Base-by-base conservation (phyloP, 352 stramenopile genomes). In the Pythium chondricola region DNA sequence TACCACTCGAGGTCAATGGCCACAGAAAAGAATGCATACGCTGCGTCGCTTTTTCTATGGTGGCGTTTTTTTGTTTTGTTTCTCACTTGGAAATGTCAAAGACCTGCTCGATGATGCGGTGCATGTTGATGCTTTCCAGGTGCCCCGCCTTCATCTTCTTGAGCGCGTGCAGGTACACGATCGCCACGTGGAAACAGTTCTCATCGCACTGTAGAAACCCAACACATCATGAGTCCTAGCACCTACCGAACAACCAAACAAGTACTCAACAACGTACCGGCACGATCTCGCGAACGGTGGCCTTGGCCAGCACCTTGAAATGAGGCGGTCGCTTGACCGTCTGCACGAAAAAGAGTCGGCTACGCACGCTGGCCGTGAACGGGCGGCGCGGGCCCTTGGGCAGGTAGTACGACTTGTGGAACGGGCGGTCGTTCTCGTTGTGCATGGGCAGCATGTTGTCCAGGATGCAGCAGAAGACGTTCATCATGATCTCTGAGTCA, bases 81-180 rank as follows among this genome's bases (percentile, higher is more conserved):
- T n/a, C n/a, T 78, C 81, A 92, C 66, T 89, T 89, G 51, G 72
- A 72, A 48, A 92, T 80, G 51, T 91, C 77, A 42, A 93, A 90
- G 46, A 90, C 75, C 61, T 83, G 65, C 26, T 91, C 82, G 58
- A 91, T 80, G 52, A 93, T 84, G 49, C 71, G 71, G 47, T 90
- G 82, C 26, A 93, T 66, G 56, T 93, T 93, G 58, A 93, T 93
- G 58, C 79, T 91, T 48, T 90, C 79, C 44, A 93, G 58, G 53
- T 93, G 85, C 43, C 82, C 79, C 46, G 82, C 81, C 56, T 93
- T 93, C 56, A 85, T 80, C 51, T 89, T 86, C 56, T 91, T 91
- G 24, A 93, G 68, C 4, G 79, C 74, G 48, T 91, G 76, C 25
- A 93, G 63, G 66, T 85, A 93, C 24, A 93, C 77, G 18, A 93